These are phyloP conservation scores for Aspergillus bertholletiae DNA, from an alignment of 495 filamentous ascomycete genomes.

Conservation along the genomic window DNA sequence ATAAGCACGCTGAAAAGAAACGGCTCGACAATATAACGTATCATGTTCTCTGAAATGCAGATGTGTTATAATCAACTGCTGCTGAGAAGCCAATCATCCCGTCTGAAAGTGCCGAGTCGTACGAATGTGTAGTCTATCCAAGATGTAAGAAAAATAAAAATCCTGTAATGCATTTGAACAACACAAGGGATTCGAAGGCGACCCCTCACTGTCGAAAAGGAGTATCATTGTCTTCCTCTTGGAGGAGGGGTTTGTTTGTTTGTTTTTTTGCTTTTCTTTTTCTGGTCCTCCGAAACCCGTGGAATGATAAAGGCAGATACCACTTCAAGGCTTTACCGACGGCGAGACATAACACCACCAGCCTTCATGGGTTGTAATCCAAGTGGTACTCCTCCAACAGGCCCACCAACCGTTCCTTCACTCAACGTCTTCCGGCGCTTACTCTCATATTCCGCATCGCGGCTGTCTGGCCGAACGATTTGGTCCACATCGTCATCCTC, in stretches of 20 bases:
- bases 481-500: conserved; percentile 75
- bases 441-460: conserved; percentile 57
- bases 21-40: neutral
- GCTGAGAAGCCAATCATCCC: conserved; percentile 1
- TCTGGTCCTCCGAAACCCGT: neutral
- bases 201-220: neutral
- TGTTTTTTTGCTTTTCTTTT: neutral
- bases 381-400: conserved; percentile 39
- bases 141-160: conserved; percentile 17
- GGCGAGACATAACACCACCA: conserved; percentile 34
- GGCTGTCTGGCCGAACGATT: conserved; percentile 64
- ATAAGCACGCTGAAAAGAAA: conserved; percentile 3
- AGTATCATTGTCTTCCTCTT: neutral
- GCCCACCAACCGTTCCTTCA: conserved; percentile 49
- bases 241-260: neutral
- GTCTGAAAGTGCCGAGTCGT: neutral
- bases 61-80: neutral
- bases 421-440: conserved; percentile 85
- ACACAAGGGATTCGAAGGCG: neutral
- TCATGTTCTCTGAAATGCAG: neutral
- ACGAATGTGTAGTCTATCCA: conserved; percentile 24
- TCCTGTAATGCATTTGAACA: conserved; percentile 12
- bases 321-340: conserved; percentile 26
- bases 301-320: neutral
- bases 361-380: conserved; percentile 44